Evolutionary conservation across 1,284 basidiomycete genomes (phyloP), one percentile per base, ranked within the genome.

Genomic region (Dichomitus squalens): DNA sequence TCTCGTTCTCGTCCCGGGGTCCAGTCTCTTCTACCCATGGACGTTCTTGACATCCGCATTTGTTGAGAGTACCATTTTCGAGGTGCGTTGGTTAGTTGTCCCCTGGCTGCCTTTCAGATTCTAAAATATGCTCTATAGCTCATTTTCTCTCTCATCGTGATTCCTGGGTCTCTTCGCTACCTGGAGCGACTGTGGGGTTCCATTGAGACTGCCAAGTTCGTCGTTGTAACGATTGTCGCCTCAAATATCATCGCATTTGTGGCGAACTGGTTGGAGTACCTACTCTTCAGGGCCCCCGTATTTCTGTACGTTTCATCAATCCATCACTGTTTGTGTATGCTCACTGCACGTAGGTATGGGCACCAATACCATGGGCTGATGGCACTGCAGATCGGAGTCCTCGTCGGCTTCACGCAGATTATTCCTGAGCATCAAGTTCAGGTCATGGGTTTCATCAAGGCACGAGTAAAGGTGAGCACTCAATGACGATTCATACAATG

Each of bases 381-480:
- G 80, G 92, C 93, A 2, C 78, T 99, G n/a, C 93, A 97, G 69
- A 88, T 88, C 48, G 92, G 86, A 4, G 83, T 96, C 63, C 81
- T 99, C 36, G 96, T 99, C 53, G 96, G 95, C 9, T 97, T 98
- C 75, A 98, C 95, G 2, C 96, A 99, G 72, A 77, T 97, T 55
- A 98, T 98, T 64, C 96, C 97, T 25, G 96, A 99, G 72, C 95
- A 99, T 68, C 96, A 98, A 73, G 88, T 99, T 6, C 96, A 98
- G 71, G 70, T 98, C 14, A 82, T 98, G 63, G 94, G 95, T 36
- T 77, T 93, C 33, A 70, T 97, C 65, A 95, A 89, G 71, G 82
- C 91, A 47, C 85, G 93, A 49, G 95, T 98, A 65, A 98, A 98
- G 85, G 95, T 92, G n/a, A 21, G 38, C 41, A 49, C 11, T 50